Evolutionary conservation across 768 basidiomycete genomes (phyloP).

Genomic region (Leccinum subgranulosum): DNA sequence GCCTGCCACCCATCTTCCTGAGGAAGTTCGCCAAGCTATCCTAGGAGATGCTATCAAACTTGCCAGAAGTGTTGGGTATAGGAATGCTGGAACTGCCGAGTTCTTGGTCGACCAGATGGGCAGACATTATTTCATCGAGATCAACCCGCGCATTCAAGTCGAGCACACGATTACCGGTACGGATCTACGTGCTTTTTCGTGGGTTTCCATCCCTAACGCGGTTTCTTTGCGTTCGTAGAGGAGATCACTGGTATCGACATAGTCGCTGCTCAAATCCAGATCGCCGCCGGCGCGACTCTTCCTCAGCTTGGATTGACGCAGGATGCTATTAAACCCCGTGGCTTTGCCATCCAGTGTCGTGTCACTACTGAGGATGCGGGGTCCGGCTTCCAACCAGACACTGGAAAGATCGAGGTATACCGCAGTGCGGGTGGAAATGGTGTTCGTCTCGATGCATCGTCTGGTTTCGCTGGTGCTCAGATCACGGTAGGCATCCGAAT

Average conservation of each 20-base stretch:
- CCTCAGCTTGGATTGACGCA: conserved; percentile 94
- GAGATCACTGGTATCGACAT: conserved; percentile 99
- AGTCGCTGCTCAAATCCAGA: conserved; percentile 98
- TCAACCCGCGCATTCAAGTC: conserved; percentile 99
- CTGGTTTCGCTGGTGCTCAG: conserved; percentile 98
- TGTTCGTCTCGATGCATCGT: conserved; percentile 93
- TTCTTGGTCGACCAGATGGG: conserved; percentile 97
- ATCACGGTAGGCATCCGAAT: conserved; percentile 70
- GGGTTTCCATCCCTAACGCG: background rate
- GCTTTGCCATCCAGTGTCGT: conserved; percentile 98
- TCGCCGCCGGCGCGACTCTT: conserved; percentile 96
- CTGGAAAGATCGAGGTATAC: conserved; percentile 99
- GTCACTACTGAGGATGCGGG: conserved; percentile 97
- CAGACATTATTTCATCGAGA: conserved; percentile 98
- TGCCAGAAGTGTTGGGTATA: conserved; percentile 89
- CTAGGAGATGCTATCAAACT: conserved; percentile 90
- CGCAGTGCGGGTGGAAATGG: conserved; percentile 98
- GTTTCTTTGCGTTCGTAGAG: conserved; percentile 52
- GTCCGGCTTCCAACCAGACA: conserved; percentile 94
- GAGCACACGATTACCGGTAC: conserved; percentile 98
- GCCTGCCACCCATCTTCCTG: conserved; percentile 90
- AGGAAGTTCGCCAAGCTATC: conserved; percentile 87
- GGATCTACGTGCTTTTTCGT: conserved; percentile 12
- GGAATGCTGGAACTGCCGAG: conserved; percentile 97
- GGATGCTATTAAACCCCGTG: conserved; percentile 92